These are phyloP conservation scores for Ceratonia siliqua DNA, from an alignment of 306 rosid species.

Conservation along the genomic window DNA sequence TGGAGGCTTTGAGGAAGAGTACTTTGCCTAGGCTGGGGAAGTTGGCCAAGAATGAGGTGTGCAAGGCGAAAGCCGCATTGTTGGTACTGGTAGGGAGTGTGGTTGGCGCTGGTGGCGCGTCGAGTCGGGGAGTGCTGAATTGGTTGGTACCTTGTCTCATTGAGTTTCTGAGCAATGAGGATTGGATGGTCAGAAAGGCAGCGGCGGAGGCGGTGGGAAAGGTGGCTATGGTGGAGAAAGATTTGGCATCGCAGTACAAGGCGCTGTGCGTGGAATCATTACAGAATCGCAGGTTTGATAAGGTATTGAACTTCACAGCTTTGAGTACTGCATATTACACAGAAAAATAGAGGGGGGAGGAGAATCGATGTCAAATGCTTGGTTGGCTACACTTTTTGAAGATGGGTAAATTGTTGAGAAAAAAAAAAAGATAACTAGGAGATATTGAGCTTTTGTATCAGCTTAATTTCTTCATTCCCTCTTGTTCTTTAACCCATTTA, in stretches of 20 bases:
- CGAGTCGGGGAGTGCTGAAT: slow-evolving; percentile 57
- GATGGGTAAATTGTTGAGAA: background rate
- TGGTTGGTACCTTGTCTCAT: slow-evolving; percentile 82
- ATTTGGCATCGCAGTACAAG: slow-evolving; percentile 58
- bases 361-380: background rate
- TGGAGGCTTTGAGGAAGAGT: slow-evolving; percentile 50
- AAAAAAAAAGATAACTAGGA: background rate
- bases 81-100: slow-evolving; percentile 73
- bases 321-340: background rate
- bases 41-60: slow-evolving; percentile 69
- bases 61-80: slow-evolving; percentile 76
- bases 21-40: slow-evolving; percentile 71
- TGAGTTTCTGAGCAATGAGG: slow-evolving; percentile 70
- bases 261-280: slow-evolving; percentile 62
- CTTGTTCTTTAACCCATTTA: background rate
- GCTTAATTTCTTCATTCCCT: background rate
- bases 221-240: slow-evolving; percentile 65
- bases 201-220: slow-evolving; percentile 83
- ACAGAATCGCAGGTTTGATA: slow-evolving; percentile 87
- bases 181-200: slow-evolving; percentile 93
- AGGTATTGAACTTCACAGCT: slow-evolving; percentile 46
- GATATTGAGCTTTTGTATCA: background rate
- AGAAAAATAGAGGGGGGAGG: slow-evolving; percentile 7
- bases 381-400: slow-evolving; percentile 5
- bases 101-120: slow-evolving; percentile 68